phyloP scores from a whole-genome alignment of 805 yeast genomes.

The Kurtzmaniella fragi region DNA sequence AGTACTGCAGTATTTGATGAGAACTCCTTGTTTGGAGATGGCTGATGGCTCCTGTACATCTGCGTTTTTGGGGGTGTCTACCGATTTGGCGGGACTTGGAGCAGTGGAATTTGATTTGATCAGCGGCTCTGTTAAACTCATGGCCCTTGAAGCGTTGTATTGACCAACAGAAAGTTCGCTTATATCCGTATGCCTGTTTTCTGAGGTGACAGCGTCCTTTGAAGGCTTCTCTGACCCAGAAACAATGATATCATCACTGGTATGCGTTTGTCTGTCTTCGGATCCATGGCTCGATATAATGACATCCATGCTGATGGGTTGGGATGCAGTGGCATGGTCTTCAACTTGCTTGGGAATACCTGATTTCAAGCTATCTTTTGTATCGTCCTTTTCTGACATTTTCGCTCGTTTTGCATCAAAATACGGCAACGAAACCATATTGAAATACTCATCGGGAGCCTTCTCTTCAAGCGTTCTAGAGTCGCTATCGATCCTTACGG shows the following conservation, averaged over 20 bases:
- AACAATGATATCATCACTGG: no score
- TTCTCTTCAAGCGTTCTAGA: conserved; percentile 14
- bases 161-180: no score
- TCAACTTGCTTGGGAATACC: no score
- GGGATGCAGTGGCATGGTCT: no score
- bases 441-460: conserved; percentile 57
- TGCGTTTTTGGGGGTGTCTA: not conserved
- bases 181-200: no score
- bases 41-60: not conserved
- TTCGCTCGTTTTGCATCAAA: not conserved
- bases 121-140: not conserved
- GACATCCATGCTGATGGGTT: no score
- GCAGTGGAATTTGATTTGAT: not conserved
- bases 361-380: no score
- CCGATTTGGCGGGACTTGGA: not conserved
- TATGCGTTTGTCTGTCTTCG: no score
- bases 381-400: no score
- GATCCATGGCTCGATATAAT: no score
- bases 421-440: conserved; percentile 46
- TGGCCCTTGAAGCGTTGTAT: not conserved
- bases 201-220: no score
- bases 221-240: no score
- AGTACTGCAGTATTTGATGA: conserved; percentile 51
- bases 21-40: conserved; percentile 21
- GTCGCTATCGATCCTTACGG: conserved; percentile 10